These are phyloP conservation scores for Picea mariana DNA, from an alignment of 83 land plant genomes.

Conservation along the genomic window DNA sequence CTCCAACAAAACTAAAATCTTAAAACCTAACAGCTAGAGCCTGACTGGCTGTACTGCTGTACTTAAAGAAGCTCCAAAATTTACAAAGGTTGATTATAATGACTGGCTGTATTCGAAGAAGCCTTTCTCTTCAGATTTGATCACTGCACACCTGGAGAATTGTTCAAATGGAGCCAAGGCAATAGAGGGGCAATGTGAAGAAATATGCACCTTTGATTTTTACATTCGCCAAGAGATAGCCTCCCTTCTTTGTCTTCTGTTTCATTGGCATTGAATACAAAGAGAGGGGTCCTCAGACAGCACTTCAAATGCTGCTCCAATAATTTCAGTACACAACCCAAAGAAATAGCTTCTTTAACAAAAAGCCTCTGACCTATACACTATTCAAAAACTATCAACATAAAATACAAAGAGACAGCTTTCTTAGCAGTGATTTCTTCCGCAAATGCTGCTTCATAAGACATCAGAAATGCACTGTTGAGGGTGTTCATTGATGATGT, in stretches of 20 bases:
- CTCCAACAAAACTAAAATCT: background rate
- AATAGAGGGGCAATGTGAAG: background rate
- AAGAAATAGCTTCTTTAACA: background rate
- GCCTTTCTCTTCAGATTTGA: background rate
- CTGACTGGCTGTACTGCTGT: background rate
- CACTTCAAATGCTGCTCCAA: background rate
- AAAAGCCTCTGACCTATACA: background rate
- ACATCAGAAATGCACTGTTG: background rate
- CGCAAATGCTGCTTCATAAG: background rate
- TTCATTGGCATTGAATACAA: background rate
- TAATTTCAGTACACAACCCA: background rate
- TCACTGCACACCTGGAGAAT: background rate
- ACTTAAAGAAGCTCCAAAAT: background rate
- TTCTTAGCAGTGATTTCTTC: background rate
- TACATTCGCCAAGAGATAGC: background rate
- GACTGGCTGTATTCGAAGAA: background rate
- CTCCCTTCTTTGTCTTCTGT: background rate
- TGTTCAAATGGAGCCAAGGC: background rate
- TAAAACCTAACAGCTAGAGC: background rate
- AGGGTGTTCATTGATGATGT: background rate
- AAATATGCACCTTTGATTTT: background rate
- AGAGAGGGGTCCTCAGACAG: background rate
- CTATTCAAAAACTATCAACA: background rate
- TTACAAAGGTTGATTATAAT: background rate
- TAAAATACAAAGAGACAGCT: constrained; percentile 2